Evolutionary conservation across 2,329 filamentous ascomycete genomes (phyloP).

Genomic region (Pseudogymnoascus sp.): DNA sequence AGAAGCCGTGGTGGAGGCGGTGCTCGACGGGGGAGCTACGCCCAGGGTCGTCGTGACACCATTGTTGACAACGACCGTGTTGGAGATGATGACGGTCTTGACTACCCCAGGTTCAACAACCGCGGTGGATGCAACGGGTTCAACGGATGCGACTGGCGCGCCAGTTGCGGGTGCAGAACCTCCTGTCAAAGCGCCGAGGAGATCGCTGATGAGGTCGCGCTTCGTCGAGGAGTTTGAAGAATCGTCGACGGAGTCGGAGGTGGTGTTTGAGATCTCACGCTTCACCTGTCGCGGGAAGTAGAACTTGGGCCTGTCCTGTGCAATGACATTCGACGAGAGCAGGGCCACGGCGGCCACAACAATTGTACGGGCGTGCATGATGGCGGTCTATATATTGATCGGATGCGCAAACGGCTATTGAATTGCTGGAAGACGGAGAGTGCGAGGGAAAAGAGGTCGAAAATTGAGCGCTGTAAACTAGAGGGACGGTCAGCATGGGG

Average conservation of each 20-base stretch:
- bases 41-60: background rate
- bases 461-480: background rate
- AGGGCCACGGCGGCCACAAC: constrained; percentile 43
- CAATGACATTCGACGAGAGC: constrained; percentile 38
- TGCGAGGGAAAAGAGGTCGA: constrained; percentile 2
- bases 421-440: constrained; percentile 11
- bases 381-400: constrained; percentile 23
- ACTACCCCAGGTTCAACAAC: background rate
- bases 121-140: background rate
- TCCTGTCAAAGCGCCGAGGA: background rate
- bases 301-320: constrained; percentile 42
- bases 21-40: background rate
- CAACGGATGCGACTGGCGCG: constrained; percentile 8
- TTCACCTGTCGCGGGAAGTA: constrained; percentile 52
- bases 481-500: constrained; percentile 37
- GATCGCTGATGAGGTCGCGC: background rate
- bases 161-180: constrained; percentile 20
- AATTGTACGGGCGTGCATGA: constrained; percentile 44
- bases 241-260: constrained; percentile 14
- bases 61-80: constrained; percentile 5
- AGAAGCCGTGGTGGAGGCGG: background rate
- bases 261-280: constrained; percentile 40
- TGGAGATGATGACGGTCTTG: constrained; percentile 7
- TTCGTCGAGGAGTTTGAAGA: constrained; percentile 8
- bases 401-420: constrained; percentile 14